phyloP scores from a whole-genome alignment of 202 grass and related monocot species.

The Eragrostis tef region DNA sequence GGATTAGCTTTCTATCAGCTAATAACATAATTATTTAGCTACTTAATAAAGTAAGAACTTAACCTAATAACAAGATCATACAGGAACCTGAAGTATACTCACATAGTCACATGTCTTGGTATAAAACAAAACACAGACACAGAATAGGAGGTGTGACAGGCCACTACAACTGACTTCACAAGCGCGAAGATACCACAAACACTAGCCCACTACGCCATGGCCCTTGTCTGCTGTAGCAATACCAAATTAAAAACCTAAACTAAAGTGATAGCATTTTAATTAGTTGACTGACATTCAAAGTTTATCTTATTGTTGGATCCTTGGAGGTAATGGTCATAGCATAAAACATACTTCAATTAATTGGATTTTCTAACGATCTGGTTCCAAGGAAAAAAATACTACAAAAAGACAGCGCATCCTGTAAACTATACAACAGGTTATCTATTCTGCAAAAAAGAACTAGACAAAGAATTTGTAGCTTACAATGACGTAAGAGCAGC shows the following conservation, averaged over 20 bases:
- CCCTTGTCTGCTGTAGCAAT: conserved; percentile 9
- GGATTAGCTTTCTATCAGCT: conserved; percentile 4
- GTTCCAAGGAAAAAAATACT: neutral
- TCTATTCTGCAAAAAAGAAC: neutral
- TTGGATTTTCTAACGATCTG: neutral
- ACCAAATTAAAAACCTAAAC: conserved; percentile 4
- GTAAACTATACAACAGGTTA: neutral
- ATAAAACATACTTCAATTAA: too few relatives aligned
- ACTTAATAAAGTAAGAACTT: neutral
- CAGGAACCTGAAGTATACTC: neutral
- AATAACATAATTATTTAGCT: neutral
- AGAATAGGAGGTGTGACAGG: neutral
- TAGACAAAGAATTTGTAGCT: conserved; percentile 29
- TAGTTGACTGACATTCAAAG: conserved; percentile 18
- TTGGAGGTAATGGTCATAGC: too few relatives aligned
- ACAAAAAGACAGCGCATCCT: neutral
- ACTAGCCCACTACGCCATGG: neutral
- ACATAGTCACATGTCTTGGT: neutral
- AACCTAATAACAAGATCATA: conserved; percentile 22
- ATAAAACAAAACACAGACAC: conserved; percentile 1
- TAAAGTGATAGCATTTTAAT: neutral
- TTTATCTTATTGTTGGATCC: neutral
- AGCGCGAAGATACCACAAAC: neutral
- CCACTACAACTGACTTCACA: neutral
- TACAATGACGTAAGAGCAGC: conserved; percentile 73